Base-by-base conservation (phyloP, 2,329 filamentous ascomycete genomes). In the Fusarium sp. region DNA sequence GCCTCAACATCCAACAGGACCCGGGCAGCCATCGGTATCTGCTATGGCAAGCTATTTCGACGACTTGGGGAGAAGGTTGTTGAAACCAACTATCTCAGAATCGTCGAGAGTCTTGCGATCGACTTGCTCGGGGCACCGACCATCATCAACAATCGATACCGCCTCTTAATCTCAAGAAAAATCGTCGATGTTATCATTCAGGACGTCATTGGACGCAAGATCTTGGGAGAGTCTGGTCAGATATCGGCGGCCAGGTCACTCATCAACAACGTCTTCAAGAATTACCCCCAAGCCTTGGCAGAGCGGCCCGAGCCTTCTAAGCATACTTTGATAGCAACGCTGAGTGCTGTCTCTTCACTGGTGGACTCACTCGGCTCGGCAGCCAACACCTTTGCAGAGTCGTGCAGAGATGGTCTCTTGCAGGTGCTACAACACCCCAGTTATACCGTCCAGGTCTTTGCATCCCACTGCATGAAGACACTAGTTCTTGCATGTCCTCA, bases 351-450 rank as follows among this genome's bases (percentile, higher is more conserved):
- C 7, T 90, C 93, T 2, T 93, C 94, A 5, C 86, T 99, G 37
- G 93, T 98, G 70, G 87, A 88, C 45, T 93, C 91, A 0, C 87
- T 99, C 5, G 96, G 95, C 5, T 96, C 96, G 23, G 95, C 95
- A 3, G 90, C 94, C 37, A 94, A 92, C 71, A 87, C 87, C 63
- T 91, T 98, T 76, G 93, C 95, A 9, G 97, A 99, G 73, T 82
- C 88, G 16, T 97, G 95, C 80, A 91, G 96, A 59, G 97, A 99
- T 81, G 93, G 93, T 5, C 85, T 99, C 35, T 86, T 98, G 43
- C 95, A 98, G 81, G 94, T 98, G 7, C 86, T 98, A 30, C 94
- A 97, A 77, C 97, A 99, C 82, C 95, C 95, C 1, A 98, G 95
- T 83, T 98, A 98, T 82, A 97, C 95, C 6, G 97, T 99, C 3